These are phyloP conservation scores for Flaveria trinervia DNA, from an alignment of 129 eudicot genomes.

Conservation along the genomic window DNA sequence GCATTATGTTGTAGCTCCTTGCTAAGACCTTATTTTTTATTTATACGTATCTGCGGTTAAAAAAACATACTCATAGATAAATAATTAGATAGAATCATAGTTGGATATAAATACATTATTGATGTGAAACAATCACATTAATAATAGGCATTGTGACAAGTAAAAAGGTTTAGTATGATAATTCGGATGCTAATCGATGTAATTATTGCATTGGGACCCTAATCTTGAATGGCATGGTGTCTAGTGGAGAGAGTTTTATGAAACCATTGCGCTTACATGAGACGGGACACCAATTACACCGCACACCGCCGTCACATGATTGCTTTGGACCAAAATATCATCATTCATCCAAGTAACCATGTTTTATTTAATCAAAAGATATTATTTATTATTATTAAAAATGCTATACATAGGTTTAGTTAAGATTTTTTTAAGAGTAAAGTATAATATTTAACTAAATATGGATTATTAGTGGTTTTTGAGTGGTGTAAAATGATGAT, in stretches of 20 bases:
- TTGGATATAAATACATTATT: neutral
- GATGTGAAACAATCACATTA: neutral
- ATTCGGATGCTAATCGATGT: slow-evolving; percentile 8
- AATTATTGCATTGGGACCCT: slow-evolving; percentile 22
- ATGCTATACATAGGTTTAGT: neutral
- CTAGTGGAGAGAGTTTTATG: slow-evolving; percentile 20
- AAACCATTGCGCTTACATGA: slow-evolving; percentile 28
- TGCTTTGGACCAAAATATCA: slow-evolving; percentile 14
- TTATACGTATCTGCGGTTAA: no score
- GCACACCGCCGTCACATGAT: slow-evolving; percentile 28
- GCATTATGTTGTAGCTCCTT: no score
- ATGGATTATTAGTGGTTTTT: neutral
- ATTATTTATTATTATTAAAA: neutral
- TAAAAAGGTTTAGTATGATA: slow-evolving; percentile 12
- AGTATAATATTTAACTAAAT: neutral
- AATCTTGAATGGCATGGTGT: neutral
- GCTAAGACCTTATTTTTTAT: no score
- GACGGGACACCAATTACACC: slow-evolving; percentile 4
- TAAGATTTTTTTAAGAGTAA: neutral
- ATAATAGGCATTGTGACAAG: slow-evolving; percentile 2
- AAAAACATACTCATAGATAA: neutral
- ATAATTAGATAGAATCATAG: neutral
- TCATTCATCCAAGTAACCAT: slow-evolving; percentile 15
- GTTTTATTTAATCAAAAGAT: neutral
- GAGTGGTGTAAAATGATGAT: slow-evolving; percentile 7